Percentiles rank a stretch among this genome's conserved stretches.
phyloP scores from a whole-genome alignment of 2,329 filamentous ascomycete genomes.

The Pseudocercospora vitis region DNA sequence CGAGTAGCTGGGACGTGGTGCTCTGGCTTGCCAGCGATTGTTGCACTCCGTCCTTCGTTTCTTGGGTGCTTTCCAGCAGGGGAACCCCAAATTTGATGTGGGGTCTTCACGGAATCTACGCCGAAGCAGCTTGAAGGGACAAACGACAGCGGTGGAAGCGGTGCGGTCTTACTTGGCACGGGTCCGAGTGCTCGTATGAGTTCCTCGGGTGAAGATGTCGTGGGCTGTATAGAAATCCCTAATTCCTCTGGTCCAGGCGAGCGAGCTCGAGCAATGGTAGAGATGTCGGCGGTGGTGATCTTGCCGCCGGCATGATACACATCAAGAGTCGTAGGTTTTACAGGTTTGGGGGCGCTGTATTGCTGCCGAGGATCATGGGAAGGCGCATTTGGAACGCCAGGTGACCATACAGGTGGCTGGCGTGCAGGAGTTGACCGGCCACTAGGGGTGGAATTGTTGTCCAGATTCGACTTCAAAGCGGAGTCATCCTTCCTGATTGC shows the following conservation, averaged over 20 bases:
- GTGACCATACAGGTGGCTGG: constrained; percentile 1
- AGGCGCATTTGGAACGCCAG: not conserved
- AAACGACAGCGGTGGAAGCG: not conserved
- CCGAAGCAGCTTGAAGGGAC: not conserved
- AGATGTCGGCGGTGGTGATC: constrained; percentile 17
- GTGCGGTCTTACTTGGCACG: constrained; percentile 12
- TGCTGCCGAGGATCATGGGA: not conserved
- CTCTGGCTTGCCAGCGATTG: not conserved
- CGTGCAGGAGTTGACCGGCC: constrained; percentile 7
- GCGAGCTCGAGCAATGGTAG: constrained; percentile 20
- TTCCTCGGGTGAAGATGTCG: constrained; percentile 28
- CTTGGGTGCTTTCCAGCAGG: not conserved
- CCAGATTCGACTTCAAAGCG: constrained; percentile 8
- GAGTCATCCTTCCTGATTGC: constrained; percentile 18
- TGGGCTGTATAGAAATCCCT: constrained; percentile 22
- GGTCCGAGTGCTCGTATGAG: constrained; percentile 28
- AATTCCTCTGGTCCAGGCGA: constrained; percentile 24
- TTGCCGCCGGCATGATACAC: constrained; percentile 14
- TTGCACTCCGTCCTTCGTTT: not conserved
- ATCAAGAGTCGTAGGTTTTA: constrained; percentile 12
- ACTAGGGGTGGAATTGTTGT: not conserved
- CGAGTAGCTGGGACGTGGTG: not conserved
- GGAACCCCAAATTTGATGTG: not conserved
- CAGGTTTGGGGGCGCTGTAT: not conserved
- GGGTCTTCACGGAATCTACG: not conserved